Evolutionary conservation across 257 asterid species (phyloP), one percentile per base, ranked within the genome.

Genomic region (Solanum corneliomulleri): DNA sequence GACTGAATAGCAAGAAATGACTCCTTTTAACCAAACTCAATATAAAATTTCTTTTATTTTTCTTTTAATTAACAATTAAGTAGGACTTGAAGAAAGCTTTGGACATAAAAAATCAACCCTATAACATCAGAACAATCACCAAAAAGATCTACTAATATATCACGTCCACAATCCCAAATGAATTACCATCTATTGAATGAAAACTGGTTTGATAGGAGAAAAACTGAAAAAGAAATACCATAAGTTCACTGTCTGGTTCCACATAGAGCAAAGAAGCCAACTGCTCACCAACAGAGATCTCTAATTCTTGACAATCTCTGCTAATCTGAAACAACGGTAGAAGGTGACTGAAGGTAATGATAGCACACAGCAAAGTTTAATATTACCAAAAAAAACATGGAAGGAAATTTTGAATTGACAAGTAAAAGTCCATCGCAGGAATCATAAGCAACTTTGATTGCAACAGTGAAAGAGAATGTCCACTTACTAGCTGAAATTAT

Each of bases 301-400:
- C 87, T 71, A 85, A 42, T 85, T 85, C 87, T 71, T 85, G 87
- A 85, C 87, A 85, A 85, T 85, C 87, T 85, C 87, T 71, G 87
- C 87, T 85, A 20, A 85, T 85, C 87, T 85, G 87, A 80, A 85
- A 70, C 44, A 31, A 25, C 37, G 47, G 64, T 44, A 78, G 35
- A 44, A 78, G 84, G 84, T 78, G 84, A 14, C 64, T 44, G 64
- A 44, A 78, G 27, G 64, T 78, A 44, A 78, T 78, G 64, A 78
- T 78, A 44, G 41, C 60, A 45, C 23, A 18, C 39, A 45, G 49
- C 62, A 44, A 78, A 44, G 37, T 78, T 25, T 77, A 44, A 44
- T 39, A 78, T 78, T 44, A 78, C 33, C 84, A 78, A 78, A 78
- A 41, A 44, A 78, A 25, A 78, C 16, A 78, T 25, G 37, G 39